Percentiles rank a stretch among this genome's conserved stretches.
Evolutionary conservation across 2,329 filamentous ascomycete genomes (phyloP).

Genomic region (Aspergillus jensenii): DNA sequence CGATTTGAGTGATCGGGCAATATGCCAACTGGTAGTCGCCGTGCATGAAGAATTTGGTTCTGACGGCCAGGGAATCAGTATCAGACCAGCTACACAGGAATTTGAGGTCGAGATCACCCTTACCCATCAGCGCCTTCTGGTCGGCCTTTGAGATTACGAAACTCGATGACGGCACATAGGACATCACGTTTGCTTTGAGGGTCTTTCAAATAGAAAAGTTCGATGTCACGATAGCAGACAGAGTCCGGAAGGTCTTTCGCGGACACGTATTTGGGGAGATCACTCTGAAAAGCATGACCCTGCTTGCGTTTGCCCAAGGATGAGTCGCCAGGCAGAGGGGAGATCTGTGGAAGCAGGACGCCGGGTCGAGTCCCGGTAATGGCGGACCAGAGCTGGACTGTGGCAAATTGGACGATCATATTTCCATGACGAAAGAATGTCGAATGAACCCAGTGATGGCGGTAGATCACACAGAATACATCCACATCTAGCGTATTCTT

Average conservation of each 20-base stretch:
- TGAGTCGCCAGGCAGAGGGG: not conserved
- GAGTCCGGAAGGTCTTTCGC: constrained; percentile 20
- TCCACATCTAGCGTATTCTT: constrained; percentile 24
- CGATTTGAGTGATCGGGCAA: constrained; percentile 26
- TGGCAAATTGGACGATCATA: constrained; percentile 24
- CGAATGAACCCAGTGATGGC: constrained; percentile 26
- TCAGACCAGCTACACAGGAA: too few species aligned
- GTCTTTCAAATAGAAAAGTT: constrained; percentile 26
- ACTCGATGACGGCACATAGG: constrained; percentile 28
- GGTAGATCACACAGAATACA: constrained; percentile 22
- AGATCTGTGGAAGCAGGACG: constrained; percentile 23
- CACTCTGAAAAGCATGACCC: constrained; percentile 17
- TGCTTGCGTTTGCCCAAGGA: constrained; percentile 16
- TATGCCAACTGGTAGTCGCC: constrained; percentile 30
- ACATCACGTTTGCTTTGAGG: constrained; percentile 22
- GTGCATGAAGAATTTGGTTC: constrained; percentile 31
- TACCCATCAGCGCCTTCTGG: constrained; percentile 28
- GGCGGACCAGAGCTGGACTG: constrained; percentile 23
- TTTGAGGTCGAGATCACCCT: constrained; percentile 4
- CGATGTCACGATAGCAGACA: constrained; percentile 26
- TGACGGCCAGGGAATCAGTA: constrained; percentile 2
- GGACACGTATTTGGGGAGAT: constrained; percentile 23
- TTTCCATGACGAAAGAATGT: constrained; percentile 20
- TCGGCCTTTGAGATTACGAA: constrained; percentile 27
- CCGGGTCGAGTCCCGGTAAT: constrained; percentile 20